Evolutionary conservation across 2,329 filamentous ascomycete species (phyloP), one percentile per base, ranked within the genome.

Genomic region (Aureobasidium musti): DNA sequence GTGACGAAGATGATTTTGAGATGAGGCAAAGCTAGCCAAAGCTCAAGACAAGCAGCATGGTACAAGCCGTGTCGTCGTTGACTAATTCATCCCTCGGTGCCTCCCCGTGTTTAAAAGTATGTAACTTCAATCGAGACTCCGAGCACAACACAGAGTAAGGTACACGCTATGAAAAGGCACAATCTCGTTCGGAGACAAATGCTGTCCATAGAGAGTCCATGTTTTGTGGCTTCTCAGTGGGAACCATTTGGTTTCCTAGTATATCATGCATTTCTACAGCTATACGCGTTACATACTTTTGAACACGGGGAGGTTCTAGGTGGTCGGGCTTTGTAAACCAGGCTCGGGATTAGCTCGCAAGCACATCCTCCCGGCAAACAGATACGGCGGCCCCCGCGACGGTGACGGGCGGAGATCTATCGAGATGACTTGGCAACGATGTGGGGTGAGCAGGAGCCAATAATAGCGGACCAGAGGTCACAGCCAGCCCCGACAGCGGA

Each of bases 361-460:
- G 21, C 50, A 28, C 13, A 11, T 26, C 11, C 3, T 13, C 41
- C n/a, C 33, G 35, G 33, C 21, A 52, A 19, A 63, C 39, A 50
- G 35, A 63, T n/a, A 47, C 30, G 28, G 49, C 28, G 23, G 45
- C 23, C 45, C 45, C 45, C 23, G 23, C 45, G 45, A 47, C 43
- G 11, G 30, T 21, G 53, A 43, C 14, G 54, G 53, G 23, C 23
- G 54, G 54, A 43, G 54, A 57, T 28, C 23, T 41, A 43, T 57
- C 54, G 56, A 60, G 41, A 60, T 61, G 57, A n/a, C 57, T 61
- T 50, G 45, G 45, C 59, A 63, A 63, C 59, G 45, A n/a, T 35
- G 21, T 47, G 59, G 45, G 45, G 23, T 41, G 21, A 21, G 5
- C 28, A 6, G 8, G 39, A 28, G 17, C 59, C 45, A 63, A 63